Base-by-base conservation (phyloP, 306 rosid genomes). In the Begonia loranthoides region DNA sequence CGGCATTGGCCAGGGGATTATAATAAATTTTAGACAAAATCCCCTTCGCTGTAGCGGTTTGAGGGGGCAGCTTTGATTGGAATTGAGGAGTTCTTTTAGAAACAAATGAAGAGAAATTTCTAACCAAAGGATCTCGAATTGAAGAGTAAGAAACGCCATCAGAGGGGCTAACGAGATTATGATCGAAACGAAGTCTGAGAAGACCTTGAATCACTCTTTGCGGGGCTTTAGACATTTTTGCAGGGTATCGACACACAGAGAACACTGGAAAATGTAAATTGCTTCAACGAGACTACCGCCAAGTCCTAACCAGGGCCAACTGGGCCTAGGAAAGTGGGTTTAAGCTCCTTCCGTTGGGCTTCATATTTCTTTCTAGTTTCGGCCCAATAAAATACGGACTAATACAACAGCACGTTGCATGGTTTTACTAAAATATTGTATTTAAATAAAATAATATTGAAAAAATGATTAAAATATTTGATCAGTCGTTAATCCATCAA, bases 191-290 rank as follows among this genome's bases (percentile, higher is more conserved):
- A 40, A 67, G 74, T 51, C 80, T 60, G 61, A 79, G 68, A 22
- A 79, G 72, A 56, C 72, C 73, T 41, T 63, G 88, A 58, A 75
- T 36, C 63, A 77, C 51, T 54, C 80, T 68, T 57, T 75, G 68
- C 55, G 75, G 55, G 63, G 76, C 66, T 59, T 63, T 69, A 57
- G 81, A 67, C 70, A 63, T 55, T 59, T 50, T 43, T 17, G 56
- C 21, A 16, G 47, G 10, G 13, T 10, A 43, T 10, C 36, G 9
- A 28, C 36, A 3, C 36, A 28, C 3, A 28, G 8, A 28, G 36
- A 28, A 28, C 9, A 5, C 3, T 28, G 36, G 36, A 28, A 28
- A 22, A 28, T 3, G 36, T 7, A 28, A 28, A 24, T 24, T 3
- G 34, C 34, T 24, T 24, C 34, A 24, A 24, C 2, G 34, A 24